These are phyloP conservation scores for Saitozyma podzolica DNA, from an alignment of 768 basidiomycete genomes.

Conservation along the genomic window DNA sequence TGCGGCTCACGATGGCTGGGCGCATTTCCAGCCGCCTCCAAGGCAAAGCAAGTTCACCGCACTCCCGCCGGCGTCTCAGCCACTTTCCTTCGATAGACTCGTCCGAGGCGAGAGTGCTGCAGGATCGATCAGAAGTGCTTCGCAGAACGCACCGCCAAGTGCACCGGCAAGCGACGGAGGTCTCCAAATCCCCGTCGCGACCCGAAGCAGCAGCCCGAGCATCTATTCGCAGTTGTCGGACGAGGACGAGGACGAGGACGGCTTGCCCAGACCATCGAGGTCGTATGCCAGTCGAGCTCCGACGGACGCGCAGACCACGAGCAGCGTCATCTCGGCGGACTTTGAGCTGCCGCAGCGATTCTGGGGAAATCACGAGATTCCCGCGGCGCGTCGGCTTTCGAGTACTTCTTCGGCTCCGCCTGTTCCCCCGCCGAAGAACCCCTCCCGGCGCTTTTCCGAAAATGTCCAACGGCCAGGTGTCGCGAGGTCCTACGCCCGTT, in stretches of 20 bases:
- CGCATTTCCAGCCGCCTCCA: conserved; percentile 33
- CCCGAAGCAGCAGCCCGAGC: conserved; percentile 13
- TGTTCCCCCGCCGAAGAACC: conserved; percentile 2
- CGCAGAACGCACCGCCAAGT: conserved; percentile 5
- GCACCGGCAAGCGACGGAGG: conserved; percentile 12
- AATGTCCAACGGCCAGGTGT: no score
- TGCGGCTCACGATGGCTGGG: conserved; percentile 30
- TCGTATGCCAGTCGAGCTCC: conserved; percentile 20
- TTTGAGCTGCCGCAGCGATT: no score
- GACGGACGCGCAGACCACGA: neutral
- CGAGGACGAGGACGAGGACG: conserved; percentile 19
- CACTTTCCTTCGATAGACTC: conserved; percentile 33
- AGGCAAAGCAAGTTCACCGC: conserved; percentile 34
- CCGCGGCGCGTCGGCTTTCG: no score
- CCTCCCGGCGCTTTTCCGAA: neutral
- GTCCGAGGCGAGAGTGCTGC: conserved; percentile 10
- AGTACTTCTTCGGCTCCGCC: neutral
- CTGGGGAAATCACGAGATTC: no score
- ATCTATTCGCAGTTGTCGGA: conserved; percentile 30
- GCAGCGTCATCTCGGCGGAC: neutral
- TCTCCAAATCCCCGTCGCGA: conserved; percentile 5
- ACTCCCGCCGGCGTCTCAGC: conserved; percentile 28
- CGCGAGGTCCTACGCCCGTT: no score
- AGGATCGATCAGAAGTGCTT: neutral
- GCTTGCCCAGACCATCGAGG: conserved; percentile 30